Percentiles rank a stretch among this genome's conserved stretches.
Conservation (phyloP, 768 basidiomycete species). For the Lentinula detonsa region DNA sequence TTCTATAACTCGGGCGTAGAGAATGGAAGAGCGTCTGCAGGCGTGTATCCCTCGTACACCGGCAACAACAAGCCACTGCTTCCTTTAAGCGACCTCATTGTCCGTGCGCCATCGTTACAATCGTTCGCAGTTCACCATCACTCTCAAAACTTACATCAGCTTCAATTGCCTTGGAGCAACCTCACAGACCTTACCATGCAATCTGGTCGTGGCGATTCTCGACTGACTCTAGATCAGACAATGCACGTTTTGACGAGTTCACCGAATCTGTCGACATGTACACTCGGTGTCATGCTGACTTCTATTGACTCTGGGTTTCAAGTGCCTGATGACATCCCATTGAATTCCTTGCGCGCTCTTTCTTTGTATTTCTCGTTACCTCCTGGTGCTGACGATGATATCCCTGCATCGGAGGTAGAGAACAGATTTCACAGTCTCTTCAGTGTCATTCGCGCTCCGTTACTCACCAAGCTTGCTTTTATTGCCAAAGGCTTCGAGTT, state of each 20-base stretch:
- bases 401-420: not conserved
- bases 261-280: constrained; percentile 3
- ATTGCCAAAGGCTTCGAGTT: not conserved
- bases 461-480: not conserved
- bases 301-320: not conserved
- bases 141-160: not conserved
- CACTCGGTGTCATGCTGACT: constrained; percentile 2
- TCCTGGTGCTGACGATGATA: not conserved
- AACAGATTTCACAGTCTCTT: not conserved
- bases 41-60: not conserved
- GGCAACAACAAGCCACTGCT: not conserved
- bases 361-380: not conserved
- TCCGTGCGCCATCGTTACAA: not conserved
- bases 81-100: not conserved
- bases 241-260: not conserved
- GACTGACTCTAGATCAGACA: constrained; percentile 1
- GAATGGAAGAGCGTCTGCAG: not conserved
- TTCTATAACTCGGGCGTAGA: not conserved
- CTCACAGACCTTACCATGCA: constrained; percentile 3
- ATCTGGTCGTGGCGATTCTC: not conserved
- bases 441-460: constrained; percentile 1
- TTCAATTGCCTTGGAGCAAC: constrained; percentile 2
- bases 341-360: not conserved
- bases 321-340: not conserved
- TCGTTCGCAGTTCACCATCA: constrained; percentile 2